A percentile compares a stretch with the other conserved stretches of the same genome.
These are phyloP conservation scores for Monosporozyma servazzii DNA, from an alignment of 805 yeast species.

Conservation along the genomic window DNA sequence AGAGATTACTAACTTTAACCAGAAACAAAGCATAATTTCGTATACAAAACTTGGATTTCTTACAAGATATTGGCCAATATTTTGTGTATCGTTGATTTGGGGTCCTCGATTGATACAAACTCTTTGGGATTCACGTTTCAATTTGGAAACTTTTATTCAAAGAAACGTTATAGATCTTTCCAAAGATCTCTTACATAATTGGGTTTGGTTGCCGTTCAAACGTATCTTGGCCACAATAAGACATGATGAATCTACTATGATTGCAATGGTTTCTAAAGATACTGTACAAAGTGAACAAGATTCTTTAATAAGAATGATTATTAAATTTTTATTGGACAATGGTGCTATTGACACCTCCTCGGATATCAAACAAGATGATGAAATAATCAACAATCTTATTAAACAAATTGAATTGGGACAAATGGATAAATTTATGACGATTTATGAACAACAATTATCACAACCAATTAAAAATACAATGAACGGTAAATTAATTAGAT, in stretches of 20 bases:
- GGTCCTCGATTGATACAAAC: slow-evolving; percentile 44
- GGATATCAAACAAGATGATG: neutral
- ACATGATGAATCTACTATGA: slow-evolving; percentile 65
- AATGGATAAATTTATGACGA: slow-evolving; percentile 65
- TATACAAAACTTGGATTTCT: slow-evolving; percentile 33
- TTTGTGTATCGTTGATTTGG: slow-evolving; percentile 34
- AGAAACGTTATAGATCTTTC: slow-evolving; percentile 55
- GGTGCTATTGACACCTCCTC: neutral
- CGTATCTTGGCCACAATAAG: slow-evolving; percentile 73
- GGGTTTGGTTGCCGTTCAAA: slow-evolving; percentile 71
- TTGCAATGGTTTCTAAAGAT: slow-evolving; percentile 71
- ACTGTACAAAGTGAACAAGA: slow-evolving; percentile 70
- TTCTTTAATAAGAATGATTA: slow-evolving; percentile 80
- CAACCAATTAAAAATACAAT: slow-evolving; percentile 54
- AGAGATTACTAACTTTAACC: neutral
- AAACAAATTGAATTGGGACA: slow-evolving; percentile 60
- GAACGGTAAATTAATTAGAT: slow-evolving; percentile 63
- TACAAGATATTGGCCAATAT: slow-evolving; percentile 60
- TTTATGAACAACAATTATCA: slow-evolving; percentile 68
- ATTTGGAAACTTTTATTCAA: slow-evolving; percentile 47
- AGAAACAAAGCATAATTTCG: neutral
- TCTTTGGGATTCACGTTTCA: slow-evolving; percentile 42
- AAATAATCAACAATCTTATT: slow-evolving; percentile 1
- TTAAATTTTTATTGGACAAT: slow-evolving; percentile 36
- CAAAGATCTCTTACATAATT: slow-evolving; percentile 61